These are phyloP conservation scores for Ailanthus altissimus DNA, from an alignment of 345 rosid genomes.

Conservation along the genomic window DNA sequence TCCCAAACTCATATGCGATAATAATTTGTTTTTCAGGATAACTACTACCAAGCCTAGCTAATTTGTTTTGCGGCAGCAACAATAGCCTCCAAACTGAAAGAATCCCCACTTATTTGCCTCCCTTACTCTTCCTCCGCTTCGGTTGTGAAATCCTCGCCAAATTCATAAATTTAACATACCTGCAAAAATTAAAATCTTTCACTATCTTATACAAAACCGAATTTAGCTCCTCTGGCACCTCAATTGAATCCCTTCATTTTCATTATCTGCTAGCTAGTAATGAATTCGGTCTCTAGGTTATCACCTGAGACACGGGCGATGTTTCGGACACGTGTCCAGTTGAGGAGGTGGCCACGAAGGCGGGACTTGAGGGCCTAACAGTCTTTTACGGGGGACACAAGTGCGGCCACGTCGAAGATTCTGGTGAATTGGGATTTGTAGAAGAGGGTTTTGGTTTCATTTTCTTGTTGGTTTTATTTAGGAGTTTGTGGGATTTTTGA, in stretches of 20 bases:
- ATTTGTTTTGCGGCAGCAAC: slow-evolving; percentile 71
- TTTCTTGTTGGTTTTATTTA: slow-evolving; percentile 21
- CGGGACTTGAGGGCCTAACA: slow-evolving; percentile 70
- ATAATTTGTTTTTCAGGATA: neutral
- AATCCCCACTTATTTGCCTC: too few species aligned
- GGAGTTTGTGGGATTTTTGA: slow-evolving; percentile 20
- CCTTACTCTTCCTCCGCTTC: slow-evolving; percentile 48
- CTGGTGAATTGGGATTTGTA: slow-evolving; percentile 60
- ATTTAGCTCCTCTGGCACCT: slow-evolving; percentile 52
- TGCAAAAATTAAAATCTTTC: slow-evolving; percentile 58
- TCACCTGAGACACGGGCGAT: slow-evolving; percentile 80
- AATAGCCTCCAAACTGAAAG: too few species aligned
- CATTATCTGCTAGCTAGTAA: slow-evolving; percentile 26
- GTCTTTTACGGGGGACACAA: slow-evolving; percentile 64
- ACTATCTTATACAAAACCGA: slow-evolving; percentile 60
- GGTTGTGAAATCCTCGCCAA: slow-evolving; percentile 82
- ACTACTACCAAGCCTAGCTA: slow-evolving; percentile 27
- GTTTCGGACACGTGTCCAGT: slow-evolving; percentile 80
- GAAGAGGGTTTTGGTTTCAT: slow-evolving; percentile 26
- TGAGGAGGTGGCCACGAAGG: slow-evolving; percentile 82
- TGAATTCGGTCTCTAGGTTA: slow-evolving; percentile 56
- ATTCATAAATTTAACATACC: slow-evolving; percentile 71
- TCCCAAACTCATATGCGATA: slow-evolving; percentile 16
- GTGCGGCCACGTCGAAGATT: slow-evolving; percentile 58
- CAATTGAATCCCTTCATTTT: slow-evolving; percentile 36